Conservation (phyloP, 1,139 yeast genomes). For the Wickerhamomyces sp. region DNA sequence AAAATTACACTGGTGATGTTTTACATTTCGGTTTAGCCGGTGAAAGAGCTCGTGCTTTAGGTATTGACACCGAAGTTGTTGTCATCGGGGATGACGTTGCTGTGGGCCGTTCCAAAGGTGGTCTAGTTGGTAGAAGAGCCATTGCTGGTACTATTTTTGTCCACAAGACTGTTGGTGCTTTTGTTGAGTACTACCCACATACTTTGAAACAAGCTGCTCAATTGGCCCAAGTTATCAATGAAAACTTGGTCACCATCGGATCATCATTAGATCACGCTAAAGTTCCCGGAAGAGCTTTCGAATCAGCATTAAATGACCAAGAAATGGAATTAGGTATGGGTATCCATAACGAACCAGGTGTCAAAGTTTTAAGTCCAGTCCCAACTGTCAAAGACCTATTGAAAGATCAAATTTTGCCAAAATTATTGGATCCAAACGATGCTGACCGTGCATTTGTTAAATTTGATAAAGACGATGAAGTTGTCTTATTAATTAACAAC, state of each 20-base stretch:
- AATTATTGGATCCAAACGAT: conserved; percentile 52
- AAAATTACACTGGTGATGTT: conserved; percentile 92
- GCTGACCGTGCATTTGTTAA: conserved; percentile 68
- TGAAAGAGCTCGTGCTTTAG: conserved; percentile 78
- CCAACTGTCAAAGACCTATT: conserved; percentile 60
- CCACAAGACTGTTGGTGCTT: conserved; percentile 83
- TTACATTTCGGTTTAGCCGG: conserved; percentile 89
- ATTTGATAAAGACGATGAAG: conserved; percentile 59
- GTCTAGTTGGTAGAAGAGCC: conserved; percentile 90
- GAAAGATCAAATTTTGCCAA: conserved; percentile 44
- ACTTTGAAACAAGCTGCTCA: conserved; percentile 48
- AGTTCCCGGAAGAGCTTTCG: conserved; percentile 73
- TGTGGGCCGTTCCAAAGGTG: conserved; percentile 82
- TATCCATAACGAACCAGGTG: conserved; percentile 93
- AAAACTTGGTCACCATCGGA: conserved; percentile 76
- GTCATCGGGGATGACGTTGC: conserved; percentile 91
- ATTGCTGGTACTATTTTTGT: conserved; percentile 86
- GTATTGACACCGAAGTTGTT: conserved; percentile 65
- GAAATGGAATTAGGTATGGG: conserved; percentile 94
- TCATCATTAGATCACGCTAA: conserved; percentile 87
- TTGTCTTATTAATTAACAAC: conserved; percentile 67
- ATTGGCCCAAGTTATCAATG: conserved; percentile 59
- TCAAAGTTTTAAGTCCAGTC: conserved; percentile 62
- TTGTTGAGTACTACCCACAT: conserved; percentile 44
- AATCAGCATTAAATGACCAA: conserved; percentile 47